A percentile compares a stretch with the other conserved stretches of the same genome.
Evolutionary conservation across 441 rosid genomes (phyloP).

Genomic region (Gossypium schwendimanii): DNA sequence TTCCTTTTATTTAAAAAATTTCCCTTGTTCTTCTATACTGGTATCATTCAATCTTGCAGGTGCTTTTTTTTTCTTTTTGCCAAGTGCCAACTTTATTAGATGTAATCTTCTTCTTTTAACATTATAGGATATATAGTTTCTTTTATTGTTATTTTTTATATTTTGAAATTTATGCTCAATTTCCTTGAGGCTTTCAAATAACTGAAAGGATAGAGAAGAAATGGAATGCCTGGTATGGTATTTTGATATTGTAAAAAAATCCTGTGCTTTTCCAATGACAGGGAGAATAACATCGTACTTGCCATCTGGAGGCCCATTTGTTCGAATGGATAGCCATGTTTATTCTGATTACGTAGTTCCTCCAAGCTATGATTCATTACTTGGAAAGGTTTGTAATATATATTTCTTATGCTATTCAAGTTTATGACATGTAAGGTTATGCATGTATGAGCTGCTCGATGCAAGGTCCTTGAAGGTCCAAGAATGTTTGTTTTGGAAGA

Average conservation of each 20-base stretch:
- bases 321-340: conserved; percentile 95
- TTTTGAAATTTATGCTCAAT: background rate
- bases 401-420: background rate
- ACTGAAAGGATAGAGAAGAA: background rate
- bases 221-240: conserved; percentile 1
- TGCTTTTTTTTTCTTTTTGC: background rate
- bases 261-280: conserved; percentile 27
- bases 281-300: conserved; percentile 88
- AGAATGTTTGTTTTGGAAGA: background rate
- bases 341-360: conserved; percentile 96
- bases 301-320: conserved; percentile 98
- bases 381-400: conserved; percentile 67
- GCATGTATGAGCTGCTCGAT: background rate
- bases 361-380: conserved; percentile 93
- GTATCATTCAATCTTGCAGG: background rate
- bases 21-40: background rate
- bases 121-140: background rate
- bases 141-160: background rate
- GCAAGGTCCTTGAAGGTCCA: background rate
- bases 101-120: background rate
- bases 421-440: background rate
- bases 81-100: background rate
- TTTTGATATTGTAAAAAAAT: background rate
- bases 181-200: background rate
- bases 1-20: background rate